Percentiles rank a stretch among this genome's conserved stretches.
Conservation (phyloP, 306 rosid species). For the Fragaria nilgerrensis region DNA sequence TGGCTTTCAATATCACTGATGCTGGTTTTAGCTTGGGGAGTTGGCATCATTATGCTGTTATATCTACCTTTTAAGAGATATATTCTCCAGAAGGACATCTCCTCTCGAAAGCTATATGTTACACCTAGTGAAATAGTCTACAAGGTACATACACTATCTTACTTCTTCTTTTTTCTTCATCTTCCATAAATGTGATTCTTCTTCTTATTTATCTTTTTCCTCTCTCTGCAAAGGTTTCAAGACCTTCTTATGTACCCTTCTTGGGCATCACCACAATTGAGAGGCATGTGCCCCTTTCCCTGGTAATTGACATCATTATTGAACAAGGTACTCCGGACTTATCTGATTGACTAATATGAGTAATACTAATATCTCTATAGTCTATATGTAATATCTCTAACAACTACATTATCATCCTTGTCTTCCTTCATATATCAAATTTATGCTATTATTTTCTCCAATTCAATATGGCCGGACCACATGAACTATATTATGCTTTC, state of each 20-base stretch:
- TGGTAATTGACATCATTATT: conserved; percentile 77
- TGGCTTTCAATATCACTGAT: conserved; percentile 82
- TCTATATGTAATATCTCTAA: background rate
- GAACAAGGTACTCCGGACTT: conserved; percentile 69
- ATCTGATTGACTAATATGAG: too few relatives aligned
- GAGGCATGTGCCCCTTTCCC: conserved; percentile 64
- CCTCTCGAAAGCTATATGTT: conserved; percentile 73
- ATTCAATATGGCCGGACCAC: background rate
- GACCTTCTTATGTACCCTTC: conserved; percentile 87
- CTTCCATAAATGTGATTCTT: conserved; percentile 15
- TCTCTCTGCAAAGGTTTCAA: conserved; percentile 52
- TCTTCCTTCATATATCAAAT: background rate
- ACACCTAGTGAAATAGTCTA: conserved; percentile 74
- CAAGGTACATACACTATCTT: conserved; percentile 46
- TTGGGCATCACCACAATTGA: conserved; percentile 64
- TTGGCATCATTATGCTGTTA: conserved; percentile 79
- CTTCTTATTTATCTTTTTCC: background rate
- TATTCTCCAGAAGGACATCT: conserved; percentile 68
- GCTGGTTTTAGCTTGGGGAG: conserved; percentile 90
- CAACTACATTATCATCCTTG: background rate
- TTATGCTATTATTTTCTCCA: background rate
- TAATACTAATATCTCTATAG: too few relatives aligned
- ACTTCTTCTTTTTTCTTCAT: background rate
- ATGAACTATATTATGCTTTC: background rate
- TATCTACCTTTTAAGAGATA: conserved; percentile 78